Base-by-base conservation (phyloP, 352 stramenopile genomes). In the Pythium brachiatum region DNA sequence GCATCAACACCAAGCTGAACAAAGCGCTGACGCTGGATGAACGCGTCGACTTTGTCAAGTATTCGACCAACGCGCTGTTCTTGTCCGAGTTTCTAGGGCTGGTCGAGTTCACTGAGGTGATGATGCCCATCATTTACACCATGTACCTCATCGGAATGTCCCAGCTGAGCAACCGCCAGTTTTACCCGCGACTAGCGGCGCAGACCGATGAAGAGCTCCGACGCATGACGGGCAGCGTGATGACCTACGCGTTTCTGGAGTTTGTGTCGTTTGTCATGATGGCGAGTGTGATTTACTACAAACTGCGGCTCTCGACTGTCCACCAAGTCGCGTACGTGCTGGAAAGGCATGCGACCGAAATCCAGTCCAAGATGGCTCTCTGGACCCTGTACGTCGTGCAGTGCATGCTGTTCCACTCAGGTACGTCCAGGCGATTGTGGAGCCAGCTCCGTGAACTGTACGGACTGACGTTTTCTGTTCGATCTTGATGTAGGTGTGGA, bases 341-440 rank as follows among this genome's bases (percentile, higher is more conserved):
- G 6, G 66, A 76, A 18, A 44, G 11, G 6, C 68, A 79, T 2
- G 29, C 29, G 16, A 34, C 44, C 16, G 46, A 66, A 5, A 56
- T 74, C 6, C 71, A 79, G 52, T 70, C 71, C 2, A 79, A 77
- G 26, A 64, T 82, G 1, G 57, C 70, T 7, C 58, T 77, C 8
- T 78, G 75, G 29, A 69, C 75, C 5, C 58, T 77, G 34, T 82
- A 79, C 32, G 62, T 79, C 44, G 62, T 82, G 44, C 71, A 82
- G 23, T 62, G 63, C 6, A 72, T 67, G 31, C 26, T 81, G 13
- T 57, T 60, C 3, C 70, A 81, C 16, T 67, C 64, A 13, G 62
- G 62, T 69, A 50, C 34, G 62, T 27, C 41, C 3, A 6, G 20
- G 3, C 4, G 2, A 15, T 8, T n/a, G 41, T 18, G 29, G n/a